These are phyloP conservation scores for Phytophthora agathidicida DNA, from an alignment of 352 stramenopile genomes.

Conservation along the genomic window DNA sequence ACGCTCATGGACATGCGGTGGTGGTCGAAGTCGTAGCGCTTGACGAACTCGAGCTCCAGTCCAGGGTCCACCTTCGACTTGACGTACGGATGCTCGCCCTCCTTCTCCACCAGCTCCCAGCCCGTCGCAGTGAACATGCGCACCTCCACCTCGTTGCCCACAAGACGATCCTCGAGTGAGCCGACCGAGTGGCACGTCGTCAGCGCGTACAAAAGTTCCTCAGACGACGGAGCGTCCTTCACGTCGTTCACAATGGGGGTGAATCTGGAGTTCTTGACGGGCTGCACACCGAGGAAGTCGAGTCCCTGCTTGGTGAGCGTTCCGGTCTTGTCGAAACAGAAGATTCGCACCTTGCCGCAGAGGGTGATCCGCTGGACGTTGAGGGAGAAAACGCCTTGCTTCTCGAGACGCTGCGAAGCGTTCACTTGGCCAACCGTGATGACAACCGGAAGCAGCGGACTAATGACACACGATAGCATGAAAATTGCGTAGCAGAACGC, in stretches of 20 bases:
- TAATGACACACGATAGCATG: slow-evolving; percentile 53
- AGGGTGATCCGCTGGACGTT: no score
- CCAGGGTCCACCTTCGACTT: slow-evolving; percentile 15
- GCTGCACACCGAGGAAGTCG: slow-evolving; percentile 53
- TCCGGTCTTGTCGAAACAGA: slow-evolving; percentile 90
- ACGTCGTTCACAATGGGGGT: slow-evolving; percentile 17
- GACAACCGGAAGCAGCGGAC: slow-evolving; percentile 73
- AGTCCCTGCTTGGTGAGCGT: slow-evolving; percentile 83
- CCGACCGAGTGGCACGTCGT: slow-evolving; percentile 68
- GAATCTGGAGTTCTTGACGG: slow-evolving; percentile 19
- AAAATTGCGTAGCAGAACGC: slow-evolving; percentile 56
- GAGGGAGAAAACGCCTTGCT: no score
- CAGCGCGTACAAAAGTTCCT: slow-evolving; percentile 39
- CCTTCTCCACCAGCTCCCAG: slow-evolving; percentile 46
- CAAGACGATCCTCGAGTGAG: slow-evolving; percentile 42
- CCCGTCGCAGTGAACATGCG: slow-evolving; percentile 71
- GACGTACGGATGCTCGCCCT: slow-evolving; percentile 23
- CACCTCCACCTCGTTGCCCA: slow-evolving; percentile 80
- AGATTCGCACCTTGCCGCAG: no score
- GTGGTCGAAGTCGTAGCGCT: slow-evolving; percentile 86
- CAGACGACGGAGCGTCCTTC: slow-evolving; percentile 5
- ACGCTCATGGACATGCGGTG: slow-evolving; percentile 83
- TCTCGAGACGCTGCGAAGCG: no score
- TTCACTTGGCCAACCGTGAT: slow-evolving; percentile 74
- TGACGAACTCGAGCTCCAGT: slow-evolving; percentile 57